A percentile compares a stretch with the other conserved stretches of the same genome.
Conservation (phyloP, 78 protist species). For the Creolimax fragrantissima region DNA sequence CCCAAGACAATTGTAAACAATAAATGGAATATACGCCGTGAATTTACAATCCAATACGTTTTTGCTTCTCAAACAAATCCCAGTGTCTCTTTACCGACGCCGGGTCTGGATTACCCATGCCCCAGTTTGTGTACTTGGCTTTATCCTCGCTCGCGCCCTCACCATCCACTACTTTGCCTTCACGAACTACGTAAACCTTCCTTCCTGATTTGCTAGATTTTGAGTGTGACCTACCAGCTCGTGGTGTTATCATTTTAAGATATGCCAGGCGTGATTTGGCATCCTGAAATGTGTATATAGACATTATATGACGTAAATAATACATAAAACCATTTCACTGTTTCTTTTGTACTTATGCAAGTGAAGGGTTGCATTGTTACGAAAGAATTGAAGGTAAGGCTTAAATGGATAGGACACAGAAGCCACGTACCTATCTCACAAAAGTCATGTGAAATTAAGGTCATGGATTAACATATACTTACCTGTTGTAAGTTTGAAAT, state of each 20-base stretch:
- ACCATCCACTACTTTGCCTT: background rate
- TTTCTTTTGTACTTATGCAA: background rate
- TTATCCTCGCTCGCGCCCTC: background rate
- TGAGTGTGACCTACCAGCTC: background rate
- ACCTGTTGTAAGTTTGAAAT: background rate
- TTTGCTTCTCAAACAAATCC: background rate
- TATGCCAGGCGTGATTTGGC: background rate
- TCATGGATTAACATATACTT: background rate
- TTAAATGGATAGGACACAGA: background rate
- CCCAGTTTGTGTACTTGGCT: background rate
- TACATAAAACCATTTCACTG: background rate
- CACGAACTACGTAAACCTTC: background rate
- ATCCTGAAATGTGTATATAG: background rate
- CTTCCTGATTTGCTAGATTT: background rate
- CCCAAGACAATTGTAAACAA: no score
- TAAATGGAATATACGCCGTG: no score
- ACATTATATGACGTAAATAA: background rate
- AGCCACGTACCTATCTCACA: background rate
- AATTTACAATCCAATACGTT: background rate
- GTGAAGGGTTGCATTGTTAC: background rate
- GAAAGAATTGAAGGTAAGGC: background rate
- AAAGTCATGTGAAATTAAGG: background rate
- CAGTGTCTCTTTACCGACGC: background rate
- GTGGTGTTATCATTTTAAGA: background rate
- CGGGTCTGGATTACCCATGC: background rate